Evolutionary conservation across 768 basidiomycete species (phyloP).

Genomic region (Cystoderma amianthinum): DNA sequence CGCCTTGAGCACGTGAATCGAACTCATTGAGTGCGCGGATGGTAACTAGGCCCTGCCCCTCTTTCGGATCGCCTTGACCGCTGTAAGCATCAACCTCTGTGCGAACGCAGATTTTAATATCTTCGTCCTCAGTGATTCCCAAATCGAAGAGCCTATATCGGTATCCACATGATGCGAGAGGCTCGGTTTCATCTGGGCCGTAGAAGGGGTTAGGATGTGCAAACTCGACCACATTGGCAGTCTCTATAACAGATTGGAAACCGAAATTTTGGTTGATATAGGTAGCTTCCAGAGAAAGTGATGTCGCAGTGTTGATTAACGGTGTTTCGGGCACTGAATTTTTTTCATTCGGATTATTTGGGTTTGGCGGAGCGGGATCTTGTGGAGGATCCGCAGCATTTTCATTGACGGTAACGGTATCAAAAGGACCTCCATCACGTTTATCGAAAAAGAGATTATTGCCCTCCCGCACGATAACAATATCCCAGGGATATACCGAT

Average conservation of each 20-base stretch:
- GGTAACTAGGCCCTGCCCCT: slow-evolving; percentile 77
- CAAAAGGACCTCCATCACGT: slow-evolving; percentile 94
- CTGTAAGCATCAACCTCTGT: slow-evolving; percentile 94
- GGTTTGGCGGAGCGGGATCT: slow-evolving; percentile 72
- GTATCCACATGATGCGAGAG: slow-evolving; percentile 93
- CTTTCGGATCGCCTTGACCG: slow-evolving; percentile 52
- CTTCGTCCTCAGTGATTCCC: slow-evolving; percentile 84
- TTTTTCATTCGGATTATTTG: slow-evolving; percentile 72
- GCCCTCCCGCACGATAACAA: slow-evolving; percentile 90
- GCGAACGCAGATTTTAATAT: slow-evolving; percentile 84
- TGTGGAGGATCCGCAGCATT: slow-evolving; percentile 93
- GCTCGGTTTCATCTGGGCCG: slow-evolving; percentile 87
- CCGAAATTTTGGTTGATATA: slow-evolving; percentile 99
- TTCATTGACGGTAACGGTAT: slow-evolving; percentile 97
- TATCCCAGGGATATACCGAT: slow-evolving; percentile 98
- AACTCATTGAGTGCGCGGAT: slow-evolving; percentile 97
- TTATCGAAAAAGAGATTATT: slow-evolving; percentile 96
- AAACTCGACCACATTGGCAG: slow-evolving; percentile 62
- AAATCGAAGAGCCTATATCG: slow-evolving; percentile 95
- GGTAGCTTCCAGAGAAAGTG: slow-evolving; percentile 92
- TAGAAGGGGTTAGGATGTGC: slow-evolving; percentile 95
- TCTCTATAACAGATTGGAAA: slow-evolving; percentile 89
- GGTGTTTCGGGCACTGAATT: slow-evolving; percentile 56
- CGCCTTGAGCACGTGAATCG: slow-evolving; percentile 83
- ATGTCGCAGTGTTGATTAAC: slow-evolving; percentile 89